Percentiles rank a stretch among this genome's conserved stretches.
Evolutionary conservation across 1,139 yeast species (phyloP).

Genomic region (Yamadazyma epiphylla): DNA sequence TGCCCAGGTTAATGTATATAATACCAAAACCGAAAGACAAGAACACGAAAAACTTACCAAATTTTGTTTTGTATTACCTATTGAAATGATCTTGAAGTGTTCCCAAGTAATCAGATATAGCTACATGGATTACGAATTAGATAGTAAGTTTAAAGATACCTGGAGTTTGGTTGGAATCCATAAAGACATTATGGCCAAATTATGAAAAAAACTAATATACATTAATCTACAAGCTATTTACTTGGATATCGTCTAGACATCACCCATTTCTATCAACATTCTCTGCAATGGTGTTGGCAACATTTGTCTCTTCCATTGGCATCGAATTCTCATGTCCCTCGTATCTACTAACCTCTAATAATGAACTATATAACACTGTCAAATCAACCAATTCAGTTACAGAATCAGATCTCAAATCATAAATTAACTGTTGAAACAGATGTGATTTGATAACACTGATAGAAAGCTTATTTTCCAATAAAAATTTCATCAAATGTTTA

Average conservation of each 20-base stretch:
- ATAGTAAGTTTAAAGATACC: constrained; percentile 15
- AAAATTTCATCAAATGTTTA: constrained; percentile 46
- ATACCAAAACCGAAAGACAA: constrained; percentile 8
- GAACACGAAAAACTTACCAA: constrained; percentile 24
- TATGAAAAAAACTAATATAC: background rate
- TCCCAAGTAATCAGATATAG: constrained; percentile 3
- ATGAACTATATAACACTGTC: constrained; percentile 41
- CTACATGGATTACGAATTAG: constrained; percentile 10
- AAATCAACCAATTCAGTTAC: constrained; percentile 45
- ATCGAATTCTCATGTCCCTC: constrained; percentile 5
- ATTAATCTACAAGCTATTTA: background rate
- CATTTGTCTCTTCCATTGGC: constrained; percentile 15
- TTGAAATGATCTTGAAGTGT: constrained; percentile 21
- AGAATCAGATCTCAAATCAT: constrained; percentile 47
- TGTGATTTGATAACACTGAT: constrained; percentile 45
- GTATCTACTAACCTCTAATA: constrained; percentile 42
- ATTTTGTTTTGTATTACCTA: constrained; percentile 28
- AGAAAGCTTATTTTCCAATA: constrained; percentile 50
- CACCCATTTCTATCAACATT: constrained; percentile 18
- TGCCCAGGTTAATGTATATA: constrained; percentile 33
- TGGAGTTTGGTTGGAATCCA: constrained; percentile 25
- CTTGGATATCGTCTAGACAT: background rate
- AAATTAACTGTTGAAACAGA: constrained; percentile 51
- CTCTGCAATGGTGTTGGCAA: constrained; percentile 16
- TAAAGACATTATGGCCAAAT: constrained; percentile 15